Evolutionary conservation across 345 rosid species (phyloP), one percentile per base, ranked within the genome.

Genomic region (Diplotaxis tenuifolia): DNA sequence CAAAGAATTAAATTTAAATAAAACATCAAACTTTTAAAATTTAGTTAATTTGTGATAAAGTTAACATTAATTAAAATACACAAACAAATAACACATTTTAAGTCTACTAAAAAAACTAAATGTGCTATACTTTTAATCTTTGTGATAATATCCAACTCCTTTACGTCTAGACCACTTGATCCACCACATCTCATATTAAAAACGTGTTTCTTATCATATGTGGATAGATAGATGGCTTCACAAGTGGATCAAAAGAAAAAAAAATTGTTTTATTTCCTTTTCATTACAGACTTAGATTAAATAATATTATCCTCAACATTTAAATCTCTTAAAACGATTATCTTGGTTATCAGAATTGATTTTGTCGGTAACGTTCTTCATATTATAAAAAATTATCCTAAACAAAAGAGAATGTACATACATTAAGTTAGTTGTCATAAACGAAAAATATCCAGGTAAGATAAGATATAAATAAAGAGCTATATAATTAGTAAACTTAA

Each of bases 231-330:
- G 72, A 32, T 58, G 11, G 59, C 27, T 50, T 74, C 31, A 67
- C 67, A 52, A 74, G 42, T 58, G 67, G 78, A 31, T 12, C 4
- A 11, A 7, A 15, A 2, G 27, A 47, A 29, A 42, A 53, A 45
- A 27, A 21, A 42, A 54, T 76, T 55, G 8, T 63, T n/a, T 55
- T 16, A 55, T 55, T 45, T 10, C 55, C 14, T 64, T 57, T 54
- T 57, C 1, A 6, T 9, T 42, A 70, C 75, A 76, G 18, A 63
- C 56, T 64, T 42, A 18, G 25, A 9, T 70, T 76, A 65, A 57
- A 64, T 34, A 47, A 70, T 71, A 49, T 57, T 76, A 76, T 76
- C 80, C 7, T 55, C 65, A 52, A 29, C 4, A 67, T 49, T 29
- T 2, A 16, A 59, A 57, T 16, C 21, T 34, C 10, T 32, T 53